Percentiles rank a stretch among this genome's conserved stretches.
These are phyloP conservation scores for Fomitopsis betulina DNA, from an alignment of 1,284 basidiomycete species.

Conservation along the genomic window DNA sequence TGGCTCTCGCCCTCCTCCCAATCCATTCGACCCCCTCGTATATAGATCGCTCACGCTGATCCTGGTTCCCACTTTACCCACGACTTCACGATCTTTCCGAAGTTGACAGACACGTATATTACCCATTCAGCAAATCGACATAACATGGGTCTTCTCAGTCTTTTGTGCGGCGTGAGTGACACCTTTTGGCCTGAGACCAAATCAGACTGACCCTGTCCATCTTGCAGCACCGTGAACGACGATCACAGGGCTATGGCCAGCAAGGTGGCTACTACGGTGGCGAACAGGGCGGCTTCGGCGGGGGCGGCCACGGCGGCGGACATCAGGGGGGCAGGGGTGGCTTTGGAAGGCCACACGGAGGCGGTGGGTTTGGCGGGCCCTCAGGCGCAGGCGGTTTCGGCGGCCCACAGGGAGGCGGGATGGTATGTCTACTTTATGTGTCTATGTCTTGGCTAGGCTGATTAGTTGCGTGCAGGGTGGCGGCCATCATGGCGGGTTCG, in stretches of 20 bases:
- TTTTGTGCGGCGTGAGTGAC: not conserved
- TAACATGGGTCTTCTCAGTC: not conserved
- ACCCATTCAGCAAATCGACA: not conserved
- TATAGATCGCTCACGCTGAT: not conserved
- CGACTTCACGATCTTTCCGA: not conserved
- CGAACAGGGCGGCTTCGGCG: not conserved
- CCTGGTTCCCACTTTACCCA: not conserved
- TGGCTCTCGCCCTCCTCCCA: not conserved
- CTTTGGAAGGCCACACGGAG: not conserved
- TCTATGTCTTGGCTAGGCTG: not conserved
- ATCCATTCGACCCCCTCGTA: not conserved
- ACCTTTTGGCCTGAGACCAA: too few species aligned
- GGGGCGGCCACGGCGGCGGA: not conserved
- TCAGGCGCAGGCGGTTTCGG: not conserved
- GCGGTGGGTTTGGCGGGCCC: not conserved
- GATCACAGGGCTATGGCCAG: not conserved
- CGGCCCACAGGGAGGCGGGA: not conserved
- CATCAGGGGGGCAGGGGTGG: not conserved
- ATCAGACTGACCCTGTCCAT: not conserved
- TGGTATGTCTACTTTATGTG: not conserved
- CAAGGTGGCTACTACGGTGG: not conserved
- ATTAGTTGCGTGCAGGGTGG: not conserved
- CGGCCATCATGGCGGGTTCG: not conserved
- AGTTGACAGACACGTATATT: too few species aligned
- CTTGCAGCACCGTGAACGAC: not conserved